A percentile compares a stretch with the other conserved stretches of the same genome.
Conservation (phyloP, 2,329 filamentous ascomycete genomes). For the Phialocephala subalpina region DNA sequence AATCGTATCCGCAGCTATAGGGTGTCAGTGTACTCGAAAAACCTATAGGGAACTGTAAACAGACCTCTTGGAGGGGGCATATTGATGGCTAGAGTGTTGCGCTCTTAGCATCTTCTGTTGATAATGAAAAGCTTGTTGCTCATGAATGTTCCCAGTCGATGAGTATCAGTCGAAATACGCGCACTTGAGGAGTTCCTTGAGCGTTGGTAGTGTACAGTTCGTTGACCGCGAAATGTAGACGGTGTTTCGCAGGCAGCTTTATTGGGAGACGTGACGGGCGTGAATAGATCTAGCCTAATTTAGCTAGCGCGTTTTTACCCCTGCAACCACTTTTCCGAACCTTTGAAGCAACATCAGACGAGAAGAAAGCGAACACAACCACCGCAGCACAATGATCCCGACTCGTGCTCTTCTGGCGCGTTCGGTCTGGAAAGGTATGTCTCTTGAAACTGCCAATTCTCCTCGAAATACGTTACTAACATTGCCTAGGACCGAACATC, state of each 20-base stretch:
- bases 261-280: constrained; percentile 32
- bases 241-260: constrained; percentile 8
- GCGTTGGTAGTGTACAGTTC: neutral
- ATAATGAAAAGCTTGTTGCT: neutral
- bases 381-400: constrained; percentile 59
- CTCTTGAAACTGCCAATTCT: neutral
- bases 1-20: constrained; percentile 75
- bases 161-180: neutral
- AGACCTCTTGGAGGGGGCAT: constrained; percentile 39
- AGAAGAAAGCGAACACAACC: neutral
- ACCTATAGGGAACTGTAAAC: neutral
- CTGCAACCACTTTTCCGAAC: constrained; percentile 10
- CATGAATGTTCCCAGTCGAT: neutral
- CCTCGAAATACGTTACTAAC: constrained; percentile 36
- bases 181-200: neutral
- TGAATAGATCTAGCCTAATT: no score
- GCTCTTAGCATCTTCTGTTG: neutral
- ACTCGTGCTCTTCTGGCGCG: constrained; percentile 66
- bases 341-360: constrained; percentile 21
- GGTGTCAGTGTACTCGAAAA: constrained; percentile 21
- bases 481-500: constrained; percentile 68
- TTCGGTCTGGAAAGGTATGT: constrained; percentile 78
- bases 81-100: constrained; percentile 17
- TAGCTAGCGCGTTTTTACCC: constrained; percentile 31
- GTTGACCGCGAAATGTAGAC: neutral